Percentiles rank a stretch among this genome's conserved stretches.
These are phyloP conservation scores for Westerdykella sp. DNA, from an alignment of 2,329 filamentous ascomycete genomes.

Conservation along the genomic window DNA sequence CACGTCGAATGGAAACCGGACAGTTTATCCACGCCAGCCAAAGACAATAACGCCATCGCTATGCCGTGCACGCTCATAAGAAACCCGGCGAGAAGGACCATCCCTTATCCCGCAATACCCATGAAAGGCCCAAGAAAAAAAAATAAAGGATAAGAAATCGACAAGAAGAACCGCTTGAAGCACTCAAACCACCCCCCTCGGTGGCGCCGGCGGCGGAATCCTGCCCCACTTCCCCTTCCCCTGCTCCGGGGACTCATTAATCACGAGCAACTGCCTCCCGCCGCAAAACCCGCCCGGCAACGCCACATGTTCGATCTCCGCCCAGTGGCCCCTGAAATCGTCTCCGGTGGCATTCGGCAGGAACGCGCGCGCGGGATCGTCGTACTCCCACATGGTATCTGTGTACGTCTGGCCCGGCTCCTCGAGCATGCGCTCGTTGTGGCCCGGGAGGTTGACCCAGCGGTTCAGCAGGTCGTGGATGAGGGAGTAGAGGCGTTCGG, in stretches of 20 bases:
- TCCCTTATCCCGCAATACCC: too few species aligned
- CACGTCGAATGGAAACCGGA: too few species aligned
- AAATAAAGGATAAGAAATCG: not conserved
- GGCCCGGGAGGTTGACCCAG: slow-evolving; percentile 51
- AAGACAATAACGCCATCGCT: too few species aligned
- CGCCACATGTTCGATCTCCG: slow-evolving; percentile 40
- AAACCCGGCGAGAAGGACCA: too few species aligned
- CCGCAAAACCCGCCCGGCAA: slow-evolving; percentile 53
- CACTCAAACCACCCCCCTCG: not conserved
- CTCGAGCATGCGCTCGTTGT: slow-evolving; percentile 57
- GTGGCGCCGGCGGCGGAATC: slow-evolving; percentile 18
- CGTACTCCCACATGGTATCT: slow-evolving; percentile 48
- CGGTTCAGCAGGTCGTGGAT: slow-evolving; percentile 55
- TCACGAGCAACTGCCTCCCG: slow-evolving; percentile 47
- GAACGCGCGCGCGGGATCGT: slow-evolving; percentile 23
- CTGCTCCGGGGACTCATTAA: slow-evolving; percentile 33
- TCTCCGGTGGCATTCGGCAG: slow-evolving; percentile 18
- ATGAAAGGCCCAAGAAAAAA: not conserved
- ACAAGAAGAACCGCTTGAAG: not conserved
- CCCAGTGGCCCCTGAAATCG: slow-evolving; percentile 24
- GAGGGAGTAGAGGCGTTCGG: slow-evolving; percentile 58
- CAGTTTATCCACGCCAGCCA: too few species aligned
- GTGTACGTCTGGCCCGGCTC: slow-evolving; percentile 50
- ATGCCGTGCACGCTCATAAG: too few species aligned
- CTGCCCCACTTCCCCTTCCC: slow-evolving; percentile 30